phyloP scores from a whole-genome alignment of 768 basidiomycete genomes.

The Russula foetens region DNA sequence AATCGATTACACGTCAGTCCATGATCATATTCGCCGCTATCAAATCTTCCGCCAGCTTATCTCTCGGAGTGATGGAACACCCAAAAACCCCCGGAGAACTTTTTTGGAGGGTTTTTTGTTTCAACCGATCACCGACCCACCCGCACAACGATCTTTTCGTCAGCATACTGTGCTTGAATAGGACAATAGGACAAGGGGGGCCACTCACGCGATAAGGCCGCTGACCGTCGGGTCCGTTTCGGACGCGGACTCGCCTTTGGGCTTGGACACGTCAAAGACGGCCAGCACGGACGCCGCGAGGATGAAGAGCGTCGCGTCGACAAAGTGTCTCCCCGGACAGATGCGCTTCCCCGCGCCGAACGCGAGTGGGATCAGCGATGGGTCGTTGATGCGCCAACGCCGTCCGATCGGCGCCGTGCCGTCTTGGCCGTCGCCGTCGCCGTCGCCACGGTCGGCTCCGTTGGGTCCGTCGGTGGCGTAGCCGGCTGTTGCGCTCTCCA shows the following conservation, averaged over 20 bases:
- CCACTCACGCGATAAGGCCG: background rate
- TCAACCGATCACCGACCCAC: too few relatives aligned
- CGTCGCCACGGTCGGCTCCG: too few relatives aligned
- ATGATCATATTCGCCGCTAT: background rate
- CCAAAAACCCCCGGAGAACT: background rate
- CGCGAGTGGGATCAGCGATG: background rate
- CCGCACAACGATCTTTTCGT: too few relatives aligned
- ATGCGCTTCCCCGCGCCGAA: conserved; percentile 13
- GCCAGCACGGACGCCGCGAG: conserved; percentile 10
- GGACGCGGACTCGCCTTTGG: background rate
- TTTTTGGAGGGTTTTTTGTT: background rate
- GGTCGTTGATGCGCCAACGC: background rate
- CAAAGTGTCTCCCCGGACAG: conserved; percentile 21
- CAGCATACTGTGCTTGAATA: too few relatives aligned
- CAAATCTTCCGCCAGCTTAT: background rate
- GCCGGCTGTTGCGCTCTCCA: background rate
- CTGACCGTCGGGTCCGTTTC: background rate
- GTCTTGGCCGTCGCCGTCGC: too few relatives aligned
- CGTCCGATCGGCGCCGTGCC: background rate
- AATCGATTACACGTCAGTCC: background rate
- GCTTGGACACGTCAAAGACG: background rate
- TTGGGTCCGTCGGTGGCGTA: too few relatives aligned
- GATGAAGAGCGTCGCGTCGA: conserved; percentile 15
- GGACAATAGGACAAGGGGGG: too few relatives aligned
- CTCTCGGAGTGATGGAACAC: conserved; percentile 1